These are phyloP conservation scores for Trifolium dubium DNA, from an alignment of 306 rosid genomes.

Conservation along the genomic window DNA sequence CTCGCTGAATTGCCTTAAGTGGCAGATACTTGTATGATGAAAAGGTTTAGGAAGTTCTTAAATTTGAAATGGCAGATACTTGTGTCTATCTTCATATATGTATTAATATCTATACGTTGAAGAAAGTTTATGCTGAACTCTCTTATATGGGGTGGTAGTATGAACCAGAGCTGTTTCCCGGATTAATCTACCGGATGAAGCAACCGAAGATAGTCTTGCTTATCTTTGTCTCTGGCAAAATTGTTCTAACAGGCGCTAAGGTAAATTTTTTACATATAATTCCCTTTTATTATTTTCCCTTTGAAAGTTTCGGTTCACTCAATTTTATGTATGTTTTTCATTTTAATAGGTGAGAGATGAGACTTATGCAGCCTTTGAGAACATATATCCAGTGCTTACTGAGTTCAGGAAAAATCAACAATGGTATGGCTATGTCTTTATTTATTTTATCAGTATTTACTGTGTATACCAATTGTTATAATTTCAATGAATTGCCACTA, in stretches of 20 bases:
- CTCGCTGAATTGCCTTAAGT: background rate
- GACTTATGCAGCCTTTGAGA: slow-evolving; percentile 93
- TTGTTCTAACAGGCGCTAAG: slow-evolving; percentile 97
- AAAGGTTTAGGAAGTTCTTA: background rate
- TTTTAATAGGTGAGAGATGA: slow-evolving; percentile 78
- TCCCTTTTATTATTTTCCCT: background rate
- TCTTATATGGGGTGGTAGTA: slow-evolving; percentile 54
- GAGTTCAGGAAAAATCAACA: slow-evolving; percentile 95
- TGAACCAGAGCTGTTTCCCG: slow-evolving; percentile 98
- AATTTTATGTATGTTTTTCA: slow-evolving; percentile 12
- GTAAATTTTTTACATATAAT: slow-evolving; percentile 44
- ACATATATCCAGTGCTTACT: slow-evolving; percentile 90
- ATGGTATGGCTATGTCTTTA: slow-evolving; percentile 53
- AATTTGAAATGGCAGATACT: background rate
- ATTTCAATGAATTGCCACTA: background rate
- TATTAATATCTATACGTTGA: slow-evolving; percentile 11
- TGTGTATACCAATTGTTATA: background rate
- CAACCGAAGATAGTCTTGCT: slow-evolving; percentile 96
- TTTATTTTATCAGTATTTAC: background rate
- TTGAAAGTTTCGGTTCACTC: background rate
- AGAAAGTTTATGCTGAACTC: slow-evolving; percentile 36
- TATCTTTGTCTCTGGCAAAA: slow-evolving; percentile 93
- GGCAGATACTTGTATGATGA: background rate
- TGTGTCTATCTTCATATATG: background rate
- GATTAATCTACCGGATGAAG: slow-evolving; percentile 94